These are phyloP conservation scores for Candida albicans DNA, from an alignment of 1,139 yeast genomes.

Conservation along the genomic window DNA sequence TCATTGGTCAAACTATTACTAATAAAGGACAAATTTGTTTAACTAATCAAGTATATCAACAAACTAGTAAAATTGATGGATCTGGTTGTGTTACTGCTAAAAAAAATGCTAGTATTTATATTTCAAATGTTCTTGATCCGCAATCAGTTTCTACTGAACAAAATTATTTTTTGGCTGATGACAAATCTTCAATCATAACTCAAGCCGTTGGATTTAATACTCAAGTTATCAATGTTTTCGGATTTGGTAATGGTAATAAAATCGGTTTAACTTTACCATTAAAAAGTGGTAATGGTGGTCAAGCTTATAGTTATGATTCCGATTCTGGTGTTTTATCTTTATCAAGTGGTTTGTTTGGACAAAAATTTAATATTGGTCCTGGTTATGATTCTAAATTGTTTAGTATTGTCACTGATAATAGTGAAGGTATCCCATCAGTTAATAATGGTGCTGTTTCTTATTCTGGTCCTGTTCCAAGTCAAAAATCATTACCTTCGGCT, in stretches of 20 bases:
- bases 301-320: constrained; percentile 13
- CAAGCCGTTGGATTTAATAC: neutral
- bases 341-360: constrained; percentile 8
- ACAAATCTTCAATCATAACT: neutral
- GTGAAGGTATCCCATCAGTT: constrained; percentile 11
- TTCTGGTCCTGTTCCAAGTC: constrained; percentile 19
- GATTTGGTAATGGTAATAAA: constrained; percentile 23
- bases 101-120: constrained; percentile 18
- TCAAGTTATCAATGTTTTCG: constrained; percentile 8
- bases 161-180: neutral
- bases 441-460: constrained; percentile 15
- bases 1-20: constrained; percentile 17
- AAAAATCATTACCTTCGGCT: neutral
- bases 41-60: constrained; percentile 23
- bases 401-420: constrained; percentile 15
- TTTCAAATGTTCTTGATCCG: constrained; percentile 14
- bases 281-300: constrained; percentile 11
- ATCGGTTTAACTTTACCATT: constrained; percentile 22
- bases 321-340: constrained; percentile 25
- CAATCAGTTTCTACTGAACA: neutral
- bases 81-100: constrained; percentile 30
- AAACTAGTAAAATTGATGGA: constrained; percentile 26
- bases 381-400: constrained; percentile 17
- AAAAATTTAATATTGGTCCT: constrained; percentile 23
- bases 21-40: constrained; percentile 34